Evolutionary conservation across 306 rosid species (phyloP).

Genomic region (Casuarina cunninghamiana): DNA sequence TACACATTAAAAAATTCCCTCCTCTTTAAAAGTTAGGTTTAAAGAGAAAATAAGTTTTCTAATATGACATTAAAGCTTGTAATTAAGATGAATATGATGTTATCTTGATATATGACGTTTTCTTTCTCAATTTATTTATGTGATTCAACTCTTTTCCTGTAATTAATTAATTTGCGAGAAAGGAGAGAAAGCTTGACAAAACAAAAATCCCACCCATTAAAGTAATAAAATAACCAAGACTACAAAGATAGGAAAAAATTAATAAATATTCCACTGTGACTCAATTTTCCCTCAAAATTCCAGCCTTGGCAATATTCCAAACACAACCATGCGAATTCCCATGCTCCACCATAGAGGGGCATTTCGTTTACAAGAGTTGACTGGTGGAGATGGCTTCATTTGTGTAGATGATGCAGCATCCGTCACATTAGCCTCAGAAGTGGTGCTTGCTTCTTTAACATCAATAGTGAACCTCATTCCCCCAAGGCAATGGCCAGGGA

Average conservation of each 20-base stretch:
- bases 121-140: no score
- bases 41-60: no score
- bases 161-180: background rate
- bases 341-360: slow-evolving; percentile 4
- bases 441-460: slow-evolving; percentile 14
- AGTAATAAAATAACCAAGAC: background rate
- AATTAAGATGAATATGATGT: no score
- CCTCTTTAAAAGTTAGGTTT: no score
- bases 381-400: background rate
- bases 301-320: background rate
- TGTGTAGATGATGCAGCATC: slow-evolving; percentile 17
- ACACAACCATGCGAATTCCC: slow-evolving; percentile 7
- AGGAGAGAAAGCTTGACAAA: background rate
- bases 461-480: slow-evolving; percentile 39
- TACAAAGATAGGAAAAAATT: background rate
- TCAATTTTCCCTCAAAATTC: background rate
- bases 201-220: background rate
- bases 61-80: no score
- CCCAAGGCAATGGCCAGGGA: slow-evolving; percentile 39
- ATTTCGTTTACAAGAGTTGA: slow-evolving; percentile 17
- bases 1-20: no score
- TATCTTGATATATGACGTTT: no score
- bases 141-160: background rate
- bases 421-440: background rate
- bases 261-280: background rate